Base-by-base conservation (phyloP, 2,329 filamentous ascomycete genomes). In the Leptosphaerulina australis region DNA sequence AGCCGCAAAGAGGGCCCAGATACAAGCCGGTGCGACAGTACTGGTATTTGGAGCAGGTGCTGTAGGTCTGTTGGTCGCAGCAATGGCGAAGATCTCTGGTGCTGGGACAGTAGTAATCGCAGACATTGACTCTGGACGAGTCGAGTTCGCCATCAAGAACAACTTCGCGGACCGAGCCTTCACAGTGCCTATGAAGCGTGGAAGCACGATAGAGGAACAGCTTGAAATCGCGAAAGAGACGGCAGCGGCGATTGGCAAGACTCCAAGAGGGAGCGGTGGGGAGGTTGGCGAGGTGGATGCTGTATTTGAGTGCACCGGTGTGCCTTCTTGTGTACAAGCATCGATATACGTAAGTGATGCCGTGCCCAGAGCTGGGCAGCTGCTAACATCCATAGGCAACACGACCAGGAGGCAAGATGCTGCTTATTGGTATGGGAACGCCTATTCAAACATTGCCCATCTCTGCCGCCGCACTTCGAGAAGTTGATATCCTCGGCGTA, bases 361-460 rank as follows among this genome's bases (percentile, higher is more conserved):
- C 10, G 2, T 3, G 7, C 6, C 4, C 10, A 29, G 2, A 3
- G 10, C n/a, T 12, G 10, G 4, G 5, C 3, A 20, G 1, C n/a
- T n/a, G 21, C 53, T 59, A 14, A 66, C 44, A 29, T 34, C 1
- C 20, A 3, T 35, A 78, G 76, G 71, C 86, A 3, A 86, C 87
- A 8, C 80, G 80, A 50, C 80, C 88, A 0, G 88, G 88, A 20
- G 88, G 88, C 14, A 87, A 86, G 61, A 79, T 91, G 38, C 81
- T 91, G 69, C 85, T 91, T 69, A 87, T 92, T 18, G 88, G 88
- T 44, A 91, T 91, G 88, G 88, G 88, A 28, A 88, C 83, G 4
- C 88, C 88, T 0, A 82, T 90, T 43, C 87, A 91, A 69, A 90
- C 87, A 0, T 78, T 91, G 1, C 88, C 88, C 1, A 76, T 92